Evolutionary conservation across 2,329 filamentous ascomycete genomes (phyloP).

Genomic region (Microdochium trichocladiopsis): DNA sequence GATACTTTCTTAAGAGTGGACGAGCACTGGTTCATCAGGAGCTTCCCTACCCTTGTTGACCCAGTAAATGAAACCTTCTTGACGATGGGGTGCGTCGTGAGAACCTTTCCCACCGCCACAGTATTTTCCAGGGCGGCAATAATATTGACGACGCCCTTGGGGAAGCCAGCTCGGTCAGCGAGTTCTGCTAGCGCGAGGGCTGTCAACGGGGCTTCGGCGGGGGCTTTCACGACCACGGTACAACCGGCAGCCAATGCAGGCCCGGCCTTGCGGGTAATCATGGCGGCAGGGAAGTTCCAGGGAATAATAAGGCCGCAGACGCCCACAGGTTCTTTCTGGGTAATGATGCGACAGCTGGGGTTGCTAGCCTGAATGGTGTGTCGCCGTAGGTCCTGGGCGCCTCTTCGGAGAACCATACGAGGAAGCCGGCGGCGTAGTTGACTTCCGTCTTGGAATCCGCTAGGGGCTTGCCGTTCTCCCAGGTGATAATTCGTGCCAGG

Average conservation of each 20-base stretch:
- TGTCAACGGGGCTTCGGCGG: conserved; percentile 25
- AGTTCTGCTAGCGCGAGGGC: conserved; percentile 20
- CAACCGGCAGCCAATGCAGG: conserved; percentile 37
- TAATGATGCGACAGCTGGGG: conserved; percentile 54
- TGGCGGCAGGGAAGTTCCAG: conserved; percentile 57
- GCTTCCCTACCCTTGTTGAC: conserved; percentile 35
- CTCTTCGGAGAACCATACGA: conserved; percentile 58
- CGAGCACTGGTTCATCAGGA: conserved; percentile 63
- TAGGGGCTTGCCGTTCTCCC: conserved; percentile 64
- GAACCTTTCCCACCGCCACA: conserved; percentile 51
- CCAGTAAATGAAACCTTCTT: conserved; percentile 72
- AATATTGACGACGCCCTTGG: conserved; percentile 32
- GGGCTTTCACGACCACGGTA: conserved; percentile 27
- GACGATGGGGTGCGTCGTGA: conserved; percentile 55
- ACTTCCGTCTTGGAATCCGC: conserved; percentile 53
- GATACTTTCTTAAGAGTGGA: conserved; percentile 57
- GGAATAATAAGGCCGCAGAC: conserved; percentile 57
- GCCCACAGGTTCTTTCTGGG: conserved; percentile 58
- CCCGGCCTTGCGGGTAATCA: conserved; percentile 37
- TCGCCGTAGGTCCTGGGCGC: conserved; percentile 48
- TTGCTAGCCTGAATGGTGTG: conserved; percentile 54
- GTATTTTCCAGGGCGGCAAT: conserved; percentile 60
- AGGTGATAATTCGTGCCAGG: conserved; percentile 51
- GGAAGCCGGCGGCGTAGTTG: conserved; percentile 51
- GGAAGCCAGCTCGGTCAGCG: conserved; percentile 23